Base-by-base conservation (phyloP, 345 rosid species). In the Eutrema yunnanense region DNA sequence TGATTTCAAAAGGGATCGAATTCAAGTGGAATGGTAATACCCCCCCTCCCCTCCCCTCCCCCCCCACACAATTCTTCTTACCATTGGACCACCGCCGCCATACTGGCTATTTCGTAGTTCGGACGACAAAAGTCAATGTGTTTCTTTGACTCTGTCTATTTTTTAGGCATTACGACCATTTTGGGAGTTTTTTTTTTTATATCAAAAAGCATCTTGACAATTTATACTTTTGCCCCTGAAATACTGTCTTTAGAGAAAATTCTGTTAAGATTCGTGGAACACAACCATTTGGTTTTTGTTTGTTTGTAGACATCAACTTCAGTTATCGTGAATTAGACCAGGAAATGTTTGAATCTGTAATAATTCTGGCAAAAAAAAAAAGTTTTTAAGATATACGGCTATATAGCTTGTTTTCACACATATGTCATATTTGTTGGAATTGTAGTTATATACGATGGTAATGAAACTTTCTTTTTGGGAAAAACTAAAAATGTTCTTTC, bases 41-140 rank as follows among this genome's bases (percentile, higher is more conserved):
- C 22, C 22, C 22, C 16, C 16, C 0, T n/a, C n/a, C n/a, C n/a
- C n/a, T n/a, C 22, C 22, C 22, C 16, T 0, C 0, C 22, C 22
- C 22, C 22, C 16, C 16, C 0, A 16, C 16, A 16, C 16, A 16
- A 16, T 16, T 16, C 16, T 16, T 16, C 0, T 16, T 16, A 16
- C 16, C 16, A 16, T 16, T 16, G 16, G 16, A 16, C 16, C 16
- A 16, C 16, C 16, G 16, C 16, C 16, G 16, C 22, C 22, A 19
- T 19, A 19, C 22, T 0, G 22, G 22, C 11, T 42, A 29, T 29
- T 30, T 30, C 32, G 32, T 32, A 32, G 3, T 27, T 29, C 19
- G 16, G 36, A 6, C 68, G 44, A 44, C 37, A 56, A 57, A 69
- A 57, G 73, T 69, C 57, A 57, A 69, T 56, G 32, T 47, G 33